Evolutionary conservation across 257 asterid species (phyloP).

Genomic region (Plantago ovata): DNA sequence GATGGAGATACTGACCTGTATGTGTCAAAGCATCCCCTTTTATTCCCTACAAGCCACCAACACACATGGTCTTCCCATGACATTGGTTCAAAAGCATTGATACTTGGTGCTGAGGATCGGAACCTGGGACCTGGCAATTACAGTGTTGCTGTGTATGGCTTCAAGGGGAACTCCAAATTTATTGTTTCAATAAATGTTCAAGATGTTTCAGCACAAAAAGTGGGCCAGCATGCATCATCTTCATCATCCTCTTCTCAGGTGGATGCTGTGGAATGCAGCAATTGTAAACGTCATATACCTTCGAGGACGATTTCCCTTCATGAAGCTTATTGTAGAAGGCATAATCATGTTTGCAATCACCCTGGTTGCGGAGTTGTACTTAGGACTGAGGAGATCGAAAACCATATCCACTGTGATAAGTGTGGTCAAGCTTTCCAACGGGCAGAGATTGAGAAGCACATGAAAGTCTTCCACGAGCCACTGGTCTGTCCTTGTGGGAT

Average conservation of each 20-base stretch:
- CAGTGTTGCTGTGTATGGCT: slow-evolving; percentile 77
- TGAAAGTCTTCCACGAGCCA: slow-evolving; percentile 92
- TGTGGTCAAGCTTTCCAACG: slow-evolving; percentile 80
- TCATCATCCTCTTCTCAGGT: slow-evolving; percentile 40
- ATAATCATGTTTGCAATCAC: slow-evolving; percentile 71
- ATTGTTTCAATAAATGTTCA: slow-evolving; percentile 40
- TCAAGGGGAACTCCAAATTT: slow-evolving; percentile 69
- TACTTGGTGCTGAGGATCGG: slow-evolving; percentile 60
- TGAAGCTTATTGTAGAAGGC: slow-evolving; percentile 86
- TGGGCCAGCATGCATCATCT: slow-evolving; percentile 51
- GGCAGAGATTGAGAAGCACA: slow-evolving; percentile 84
- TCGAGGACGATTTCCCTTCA: slow-evolving; percentile 72
- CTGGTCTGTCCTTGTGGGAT: slow-evolving; percentile 86
- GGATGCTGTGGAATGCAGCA: slow-evolving; percentile 69
- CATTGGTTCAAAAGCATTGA: slow-evolving; percentile 73
- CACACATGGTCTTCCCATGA: slow-evolving; percentile 95
- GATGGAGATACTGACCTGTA: slow-evolving; percentile 89
- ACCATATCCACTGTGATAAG: slow-evolving; percentile 81
- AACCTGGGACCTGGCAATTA: slow-evolving; percentile 62
- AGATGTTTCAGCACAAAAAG: slow-evolving; percentile 46
- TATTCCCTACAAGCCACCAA: slow-evolving; percentile 86
- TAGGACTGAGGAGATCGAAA: slow-evolving; percentile 66
- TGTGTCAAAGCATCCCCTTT: slow-evolving; percentile 77
- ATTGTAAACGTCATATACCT: slow-evolving; percentile 76
- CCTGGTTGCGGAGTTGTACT: slow-evolving; percentile 82